A percentile compares a stretch with the other conserved stretches of the same genome.
Conservation (phyloP, 495 filamentous ascomycete genomes). For the Penicillium goetzii region DNA sequence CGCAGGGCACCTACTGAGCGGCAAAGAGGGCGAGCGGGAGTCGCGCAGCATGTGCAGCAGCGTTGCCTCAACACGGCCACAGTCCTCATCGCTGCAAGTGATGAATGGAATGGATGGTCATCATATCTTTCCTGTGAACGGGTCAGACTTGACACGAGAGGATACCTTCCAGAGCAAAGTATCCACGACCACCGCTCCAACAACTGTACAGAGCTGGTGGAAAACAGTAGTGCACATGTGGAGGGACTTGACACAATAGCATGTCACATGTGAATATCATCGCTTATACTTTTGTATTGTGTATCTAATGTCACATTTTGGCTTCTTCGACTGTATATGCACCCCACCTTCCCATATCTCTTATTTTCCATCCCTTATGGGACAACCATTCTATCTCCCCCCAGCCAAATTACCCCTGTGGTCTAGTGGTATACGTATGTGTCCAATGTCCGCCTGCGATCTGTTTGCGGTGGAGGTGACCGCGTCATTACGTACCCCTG, state of each 20-base stretch:
- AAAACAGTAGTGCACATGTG: constrained; percentile 27
- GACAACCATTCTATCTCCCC: no score
- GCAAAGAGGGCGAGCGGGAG: constrained; percentile 20
- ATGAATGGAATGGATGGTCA: constrained; percentile 52
- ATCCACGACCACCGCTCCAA: constrained; percentile 20
- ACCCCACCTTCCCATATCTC: background rate
- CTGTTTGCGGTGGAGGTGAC: no score
- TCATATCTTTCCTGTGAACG: constrained; percentile 32
- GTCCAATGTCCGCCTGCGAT: no score
- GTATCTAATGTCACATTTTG: background rate
- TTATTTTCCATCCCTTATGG: background rate
- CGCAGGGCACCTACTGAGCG: constrained; percentile 56
- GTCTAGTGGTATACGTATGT: no score
- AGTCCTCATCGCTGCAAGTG: constrained; percentile 33
- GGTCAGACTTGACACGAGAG: constrained; percentile 21
- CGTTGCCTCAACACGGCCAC: constrained; percentile 20
- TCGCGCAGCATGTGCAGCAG: constrained; percentile 27
- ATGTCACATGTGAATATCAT: constrained; percentile 5
- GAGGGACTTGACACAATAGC: constrained; percentile 27
- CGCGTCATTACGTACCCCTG: no score
- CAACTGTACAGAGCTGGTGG: constrained; percentile 31
- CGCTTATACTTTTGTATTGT: constrained; percentile 6
- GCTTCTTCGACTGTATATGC: background rate
- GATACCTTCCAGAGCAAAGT: constrained; percentile 31
- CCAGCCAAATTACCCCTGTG: background rate